A percentile compares a stretch with the other conserved stretches of the same genome.
phyloP scores from a whole-genome alignment of 495 filamentous ascomycete species.

The Lasiosphaeria ovina region DNA sequence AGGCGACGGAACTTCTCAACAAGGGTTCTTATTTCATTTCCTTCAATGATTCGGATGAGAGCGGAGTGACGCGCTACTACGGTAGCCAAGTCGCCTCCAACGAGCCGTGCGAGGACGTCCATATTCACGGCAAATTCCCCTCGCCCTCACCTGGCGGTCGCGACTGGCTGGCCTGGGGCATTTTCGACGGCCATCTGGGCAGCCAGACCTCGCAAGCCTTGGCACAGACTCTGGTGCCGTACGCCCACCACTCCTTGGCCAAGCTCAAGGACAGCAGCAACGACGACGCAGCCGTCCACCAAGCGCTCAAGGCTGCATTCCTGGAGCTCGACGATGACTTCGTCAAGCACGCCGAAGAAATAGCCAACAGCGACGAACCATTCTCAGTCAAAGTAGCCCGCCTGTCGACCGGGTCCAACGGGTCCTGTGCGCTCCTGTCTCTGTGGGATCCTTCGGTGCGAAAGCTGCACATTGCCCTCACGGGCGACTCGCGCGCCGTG shows the following conservation, averaged over 20 bases:
- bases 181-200: slow-evolving; percentile 21
- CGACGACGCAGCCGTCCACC: slow-evolving; percentile 2
- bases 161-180: slow-evolving; percentile 42
- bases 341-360: slow-evolving; percentile 42
- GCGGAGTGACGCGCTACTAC: slow-evolving; percentile 44
- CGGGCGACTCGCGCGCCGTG: slow-evolving; percentile 52
- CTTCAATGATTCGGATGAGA: slow-evolving; percentile 15
- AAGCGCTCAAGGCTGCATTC: slow-evolving; percentile 49
- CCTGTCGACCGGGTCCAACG: slow-evolving; percentile 45
- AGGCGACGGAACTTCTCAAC: slow-evolving; percentile 30
- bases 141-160: slow-evolving; percentile 33
- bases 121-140: slow-evolving; percentile 43
- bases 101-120: slow-evolving; percentile 47
- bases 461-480: slow-evolving; percentile 58
- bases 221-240: slow-evolving; percentile 15
- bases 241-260: slow-evolving; percentile 3
- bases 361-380: slow-evolving; percentile 11
- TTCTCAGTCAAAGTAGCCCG: slow-evolving; percentile 9
- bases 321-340: slow-evolving; percentile 49
- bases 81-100: slow-evolving; percentile 47
- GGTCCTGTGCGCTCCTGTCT: slow-evolving; percentile 60
- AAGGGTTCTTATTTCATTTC: slow-evolving; percentile 29
- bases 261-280: not conserved
- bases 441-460: slow-evolving; percentile 50
- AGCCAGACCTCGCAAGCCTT: slow-evolving; percentile 12